phyloP scores from a whole-genome alignment of 768 basidiomycete species.

The Agaricus subrufescens region DNA sequence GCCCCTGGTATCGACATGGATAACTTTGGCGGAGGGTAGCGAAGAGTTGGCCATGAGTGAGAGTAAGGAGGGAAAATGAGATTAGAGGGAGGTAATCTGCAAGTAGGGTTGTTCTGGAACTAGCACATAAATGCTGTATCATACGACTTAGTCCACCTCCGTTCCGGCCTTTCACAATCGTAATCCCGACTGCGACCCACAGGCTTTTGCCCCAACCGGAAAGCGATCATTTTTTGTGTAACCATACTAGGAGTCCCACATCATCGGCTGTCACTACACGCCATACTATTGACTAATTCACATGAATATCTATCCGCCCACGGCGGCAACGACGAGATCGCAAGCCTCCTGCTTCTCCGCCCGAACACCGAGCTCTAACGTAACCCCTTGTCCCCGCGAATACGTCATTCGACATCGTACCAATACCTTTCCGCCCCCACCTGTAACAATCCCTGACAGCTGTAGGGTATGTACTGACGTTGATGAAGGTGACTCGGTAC shows the following conservation, averaged over 20 bases:
- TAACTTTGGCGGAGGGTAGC: conserved; percentile 78
- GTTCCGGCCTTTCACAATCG: conserved; percentile 8
- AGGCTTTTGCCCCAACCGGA: conserved; percentile 1
- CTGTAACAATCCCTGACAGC: conserved; percentile 83
- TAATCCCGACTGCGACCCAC: not conserved
- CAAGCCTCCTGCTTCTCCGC: conserved; percentile 89
- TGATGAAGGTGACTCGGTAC: conserved; percentile 77
- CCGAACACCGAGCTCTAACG: conserved; percentile 85
- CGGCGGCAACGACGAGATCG: conserved; percentile 84
- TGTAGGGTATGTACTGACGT: conserved; percentile 92
- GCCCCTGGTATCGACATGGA: conserved; percentile 93
- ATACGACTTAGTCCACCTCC: conserved; percentile 3
- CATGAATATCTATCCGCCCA: conserved; percentile 49
- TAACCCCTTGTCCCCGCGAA: conserved; percentile 85
- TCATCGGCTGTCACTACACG: conserved; percentile 5
- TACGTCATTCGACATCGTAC: conserved; percentile 95
- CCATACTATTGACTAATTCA: conserved; percentile 4
- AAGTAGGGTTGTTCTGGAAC: not conserved
- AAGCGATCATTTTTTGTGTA: not conserved
- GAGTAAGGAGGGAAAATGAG: conserved; percentile 13
- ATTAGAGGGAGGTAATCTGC: conserved; percentile 1
- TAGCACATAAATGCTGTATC: conserved; percentile 7
- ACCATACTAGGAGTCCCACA: not conserved
- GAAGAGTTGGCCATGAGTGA: conserved; percentile 46
- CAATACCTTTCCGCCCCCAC: conserved; percentile 95